Evolutionary conservation across 257 asterid genomes (phyloP), one percentile per base, ranked within the genome.

Genomic region (Leonotis leonurus): DNA sequence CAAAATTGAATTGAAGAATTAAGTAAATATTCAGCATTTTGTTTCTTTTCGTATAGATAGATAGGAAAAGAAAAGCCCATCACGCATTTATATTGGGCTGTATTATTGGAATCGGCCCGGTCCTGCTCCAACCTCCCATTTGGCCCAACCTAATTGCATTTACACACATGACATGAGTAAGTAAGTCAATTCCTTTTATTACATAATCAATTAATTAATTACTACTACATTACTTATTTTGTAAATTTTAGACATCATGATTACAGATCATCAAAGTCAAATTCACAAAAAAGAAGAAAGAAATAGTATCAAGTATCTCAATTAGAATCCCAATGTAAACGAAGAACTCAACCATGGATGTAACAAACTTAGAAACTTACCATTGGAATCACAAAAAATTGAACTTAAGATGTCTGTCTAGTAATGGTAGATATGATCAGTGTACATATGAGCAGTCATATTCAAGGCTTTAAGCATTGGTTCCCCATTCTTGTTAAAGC

Each of bases 361-460:
- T 41, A 16, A 6, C n/a, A 14, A 41, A 41, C 44, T 37, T 4
- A 40, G 6, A 2, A 40, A n/a, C 20, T n/a, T 40, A 40, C 46
- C 20, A n/a, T 12, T n/a, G 46, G 14, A 43, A 12, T 39, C 17
- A n/a, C 7, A 39, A 8, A 39, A 1, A 3, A 1, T 11, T 3
- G 44, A 12, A 39, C 14, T 43, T 6, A 11, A 14, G 49, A 22
- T 16, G 22, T 43, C 11, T 33, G 5, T 33, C 39, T 43, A 50
- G 77, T 76, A 77, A 68, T 76, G 83, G 71, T 87, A 85, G 12
- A 60, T 56, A 70, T 87, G 90, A 76, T 84, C 85, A 2, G 74
- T 69, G 67, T 85, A 82, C 90, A 87, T 87, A 71, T 87, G 94
- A n/a, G 95, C 90, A n/a, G 90, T 87, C 94, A 87, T 80, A 46